Conservation (phyloP, 179 eudicot species). For the Heliamphora pulchella region DNA sequence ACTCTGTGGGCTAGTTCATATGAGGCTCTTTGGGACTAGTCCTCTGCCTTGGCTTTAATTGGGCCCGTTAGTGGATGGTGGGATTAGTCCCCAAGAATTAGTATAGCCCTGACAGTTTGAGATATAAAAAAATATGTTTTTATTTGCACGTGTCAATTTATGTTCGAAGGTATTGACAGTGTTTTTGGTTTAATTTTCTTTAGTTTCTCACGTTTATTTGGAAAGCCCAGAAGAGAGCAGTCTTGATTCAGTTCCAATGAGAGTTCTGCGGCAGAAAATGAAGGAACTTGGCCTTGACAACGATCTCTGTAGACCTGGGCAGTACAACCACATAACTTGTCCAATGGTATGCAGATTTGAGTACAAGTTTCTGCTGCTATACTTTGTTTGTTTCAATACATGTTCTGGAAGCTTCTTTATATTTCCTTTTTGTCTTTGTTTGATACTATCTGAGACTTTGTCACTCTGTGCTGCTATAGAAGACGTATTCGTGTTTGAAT, state of each 20-base stretch:
- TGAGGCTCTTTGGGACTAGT: no score
- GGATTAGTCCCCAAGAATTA: not conserved
- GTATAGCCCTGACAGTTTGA: not conserved
- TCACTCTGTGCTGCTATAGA: not conserved
- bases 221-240: constrained; percentile 17
- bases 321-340: constrained; percentile 31
- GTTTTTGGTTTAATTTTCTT: constrained; percentile 7
- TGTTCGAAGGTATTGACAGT: not conserved
- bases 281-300: constrained; percentile 24
- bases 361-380: not conserved
- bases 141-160: no score
- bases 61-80: no score
- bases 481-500: not conserved
- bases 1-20: no score
- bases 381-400: not conserved
- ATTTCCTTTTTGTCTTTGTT: not conserved
- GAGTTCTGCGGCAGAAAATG: constrained; percentile 24
- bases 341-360: constrained; percentile 44
- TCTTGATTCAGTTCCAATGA: not conserved
- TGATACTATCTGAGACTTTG: not conserved
- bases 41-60: no score
- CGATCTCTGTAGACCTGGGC: constrained; percentile 25
- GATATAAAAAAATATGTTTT: not conserved
- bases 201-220: constrained; percentile 19
- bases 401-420: not conserved